These are phyloP conservation scores for Scytalidium lignicola DNA, from an alignment of 2,329 filamentous ascomycete genomes.

Conservation along the genomic window DNA sequence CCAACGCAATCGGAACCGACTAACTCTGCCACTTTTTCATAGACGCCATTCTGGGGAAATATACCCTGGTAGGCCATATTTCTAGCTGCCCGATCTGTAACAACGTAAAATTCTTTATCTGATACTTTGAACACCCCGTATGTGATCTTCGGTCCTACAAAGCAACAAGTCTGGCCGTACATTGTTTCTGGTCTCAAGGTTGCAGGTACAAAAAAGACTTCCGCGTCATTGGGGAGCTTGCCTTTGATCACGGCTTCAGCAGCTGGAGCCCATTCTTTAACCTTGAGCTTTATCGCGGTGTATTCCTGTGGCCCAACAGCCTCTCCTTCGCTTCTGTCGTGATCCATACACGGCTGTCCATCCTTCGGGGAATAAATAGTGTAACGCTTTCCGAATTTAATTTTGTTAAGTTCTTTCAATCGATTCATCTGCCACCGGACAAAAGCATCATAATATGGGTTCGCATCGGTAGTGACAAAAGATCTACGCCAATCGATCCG, in stretches of 20 bases:
- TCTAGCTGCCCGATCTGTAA: constrained; percentile 75
- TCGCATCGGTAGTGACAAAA: constrained; percentile 92
- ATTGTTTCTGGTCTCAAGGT: constrained; percentile 95
- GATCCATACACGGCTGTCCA: constrained; percentile 81
- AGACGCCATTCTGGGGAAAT: constrained; percentile 70
- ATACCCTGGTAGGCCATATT: constrained; percentile 96
- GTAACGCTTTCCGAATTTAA: constrained; percentile 89
- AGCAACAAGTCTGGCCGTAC: constrained; percentile 97
- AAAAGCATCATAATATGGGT: constrained; percentile 95
- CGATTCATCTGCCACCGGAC: constrained; percentile 97
- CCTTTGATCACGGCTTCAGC: constrained; percentile 67
- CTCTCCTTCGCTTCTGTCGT: constrained; percentile 77
- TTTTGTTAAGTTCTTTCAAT: constrained; percentile 82
- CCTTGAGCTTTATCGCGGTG: constrained; percentile 84
- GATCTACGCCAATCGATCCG: constrained; percentile 90
- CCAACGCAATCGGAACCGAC: constrained; percentile 77
- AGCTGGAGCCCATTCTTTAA: constrained; percentile 80
- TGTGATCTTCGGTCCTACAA: constrained; percentile 81
- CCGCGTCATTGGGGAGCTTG: constrained; percentile 72
- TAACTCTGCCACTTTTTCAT: constrained; percentile 70
- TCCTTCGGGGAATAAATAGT: constrained; percentile 92
- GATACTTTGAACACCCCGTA: constrained; percentile 84
- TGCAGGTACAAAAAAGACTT: constrained; percentile 85
- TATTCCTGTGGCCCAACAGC: constrained; percentile 87
- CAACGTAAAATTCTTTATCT: constrained; percentile 75